Evolutionary conservation across 1,284 basidiomycete genomes (phyloP).

Genomic region (Cutaneotrichosporon dermatis): DNA sequence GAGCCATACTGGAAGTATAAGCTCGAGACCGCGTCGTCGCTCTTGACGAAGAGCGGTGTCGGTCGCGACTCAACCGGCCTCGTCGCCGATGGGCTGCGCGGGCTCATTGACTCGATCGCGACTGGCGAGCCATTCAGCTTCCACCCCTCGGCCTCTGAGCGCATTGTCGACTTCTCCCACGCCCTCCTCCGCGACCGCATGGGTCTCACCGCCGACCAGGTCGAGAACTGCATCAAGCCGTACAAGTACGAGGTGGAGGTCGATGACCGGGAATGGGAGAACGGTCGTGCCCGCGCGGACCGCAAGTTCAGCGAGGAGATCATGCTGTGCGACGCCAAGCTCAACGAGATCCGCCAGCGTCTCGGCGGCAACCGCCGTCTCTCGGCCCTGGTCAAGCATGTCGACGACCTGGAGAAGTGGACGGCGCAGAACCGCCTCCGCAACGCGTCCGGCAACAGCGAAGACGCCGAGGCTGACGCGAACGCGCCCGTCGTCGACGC

Average conservation of each 20-base stretch:
- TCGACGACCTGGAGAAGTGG: slow-evolving; percentile 74
- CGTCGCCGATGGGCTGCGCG: slow-evolving; percentile 89
- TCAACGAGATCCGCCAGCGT: slow-evolving; percentile 76
- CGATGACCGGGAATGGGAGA: slow-evolving; percentile 85
- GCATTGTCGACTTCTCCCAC: slow-evolving; percentile 86
- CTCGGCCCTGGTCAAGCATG: slow-evolving; percentile 72
- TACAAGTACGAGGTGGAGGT: slow-evolving; percentile 89
- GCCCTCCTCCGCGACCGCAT: slow-evolving; percentile 87
- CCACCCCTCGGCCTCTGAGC: slow-evolving; percentile 81
- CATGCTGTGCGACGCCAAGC: slow-evolving; percentile 74
- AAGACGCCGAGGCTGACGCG: slow-evolving; percentile 51
- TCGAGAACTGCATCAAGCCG: slow-evolving; percentile 99
- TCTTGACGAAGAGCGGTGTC: slow-evolving; percentile 94
- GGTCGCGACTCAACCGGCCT: slow-evolving; percentile 88
- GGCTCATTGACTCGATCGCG: slow-evolving; percentile 82
- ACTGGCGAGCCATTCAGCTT: slow-evolving; percentile 84
- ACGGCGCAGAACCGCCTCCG: slow-evolving; percentile 60
- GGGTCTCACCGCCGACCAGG: slow-evolving; percentile 90
- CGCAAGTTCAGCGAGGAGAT: slow-evolving; percentile 80
- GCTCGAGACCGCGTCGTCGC: slow-evolving; percentile 82
- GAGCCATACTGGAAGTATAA: slow-evolving; percentile 96
- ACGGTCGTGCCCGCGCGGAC: slow-evolving; percentile 69
- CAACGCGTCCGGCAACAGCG: slow-evolving; percentile 25
- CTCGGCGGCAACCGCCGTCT: slow-evolving; percentile 81
- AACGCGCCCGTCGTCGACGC: slow-evolving; percentile 57